Evolutionary conservation across 129 eudicot species (phyloP).

Genomic region (Escallonia herrerae): DNA sequence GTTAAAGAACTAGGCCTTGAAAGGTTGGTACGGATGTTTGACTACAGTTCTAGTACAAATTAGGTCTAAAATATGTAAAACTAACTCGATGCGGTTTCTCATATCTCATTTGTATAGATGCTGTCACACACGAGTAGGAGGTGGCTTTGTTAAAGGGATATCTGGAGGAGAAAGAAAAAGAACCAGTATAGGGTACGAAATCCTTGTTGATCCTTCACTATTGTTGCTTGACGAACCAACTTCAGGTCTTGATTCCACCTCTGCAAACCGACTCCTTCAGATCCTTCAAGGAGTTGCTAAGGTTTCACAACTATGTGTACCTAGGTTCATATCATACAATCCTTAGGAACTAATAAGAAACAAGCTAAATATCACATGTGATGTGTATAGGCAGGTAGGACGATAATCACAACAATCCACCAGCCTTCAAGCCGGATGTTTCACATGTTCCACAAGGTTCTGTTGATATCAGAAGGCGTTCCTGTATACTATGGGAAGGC

Average conservation of each 20-base stretch:
- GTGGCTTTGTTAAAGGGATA: slow-evolving; percentile 34
- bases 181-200: slow-evolving; percentile 46
- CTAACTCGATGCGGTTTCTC: no score
- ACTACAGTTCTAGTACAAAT: no score
- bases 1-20: slow-evolving; percentile 31
- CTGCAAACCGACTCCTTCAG: slow-evolving; percentile 47
- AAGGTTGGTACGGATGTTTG: no score
- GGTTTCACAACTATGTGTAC: slow-evolving; percentile 23
- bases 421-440: slow-evolving; percentile 51
- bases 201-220: slow-evolving; percentile 30
- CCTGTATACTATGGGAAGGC: slow-evolving; percentile 39
- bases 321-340: no score
- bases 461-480: slow-evolving; percentile 37
- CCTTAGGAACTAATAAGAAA: no score
- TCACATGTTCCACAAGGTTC: slow-evolving; percentile 37
- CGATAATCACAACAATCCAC: slow-evolving; percentile 43
- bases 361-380: not conserved
- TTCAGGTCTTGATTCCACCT: slow-evolving; percentile 46
- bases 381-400: slow-evolving; percentile 31
- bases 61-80: no score
- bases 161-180: slow-evolving; percentile 62
- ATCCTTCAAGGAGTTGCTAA: slow-evolving; percentile 78
- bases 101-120: slow-evolving; percentile 9
- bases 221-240: slow-evolving; percentile 29
- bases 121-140: slow-evolving; percentile 38